Percentiles rank a stretch among this genome's conserved stretches.
These are phyloP conservation scores for Nemania serpens DNA, from an alignment of 2,329 filamentous ascomycete species.

Conservation along the genomic window DNA sequence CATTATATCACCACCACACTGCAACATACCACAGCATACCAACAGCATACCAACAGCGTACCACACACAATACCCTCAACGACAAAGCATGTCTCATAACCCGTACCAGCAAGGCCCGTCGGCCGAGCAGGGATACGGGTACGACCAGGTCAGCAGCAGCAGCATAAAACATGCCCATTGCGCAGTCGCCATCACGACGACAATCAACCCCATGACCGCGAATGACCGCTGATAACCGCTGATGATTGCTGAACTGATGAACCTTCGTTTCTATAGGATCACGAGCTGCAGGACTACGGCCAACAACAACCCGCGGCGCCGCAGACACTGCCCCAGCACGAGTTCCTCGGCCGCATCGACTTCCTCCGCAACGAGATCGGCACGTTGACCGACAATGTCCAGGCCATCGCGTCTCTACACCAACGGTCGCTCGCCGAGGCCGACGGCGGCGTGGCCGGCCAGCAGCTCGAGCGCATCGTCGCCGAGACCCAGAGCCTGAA, in stretches of 20 bases:
- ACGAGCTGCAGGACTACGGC: constrained; percentile 60
- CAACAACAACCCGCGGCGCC: constrained; percentile 31
- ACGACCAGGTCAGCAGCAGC: constrained; percentile 48
- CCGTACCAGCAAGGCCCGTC: constrained; percentile 63
- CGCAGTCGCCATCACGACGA: too few relatives aligned
- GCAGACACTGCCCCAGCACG: constrained; percentile 61
- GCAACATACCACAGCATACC: background rate
- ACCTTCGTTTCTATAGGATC: constrained; percentile 37
- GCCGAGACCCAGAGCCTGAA: constrained; percentile 73
- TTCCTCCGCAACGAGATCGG: constrained; percentile 70
- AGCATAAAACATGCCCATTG: too few relatives aligned
- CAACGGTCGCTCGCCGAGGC: constrained; percentile 72
- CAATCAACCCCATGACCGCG: background rate
- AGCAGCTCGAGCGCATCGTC: constrained; percentile 69
- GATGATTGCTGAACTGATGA: too few relatives aligned
- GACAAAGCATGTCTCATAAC: constrained; percentile 63
- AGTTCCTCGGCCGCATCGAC: constrained; percentile 71
- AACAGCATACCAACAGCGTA: background rate
- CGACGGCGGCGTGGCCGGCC: constrained; percentile 56
- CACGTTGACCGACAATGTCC: constrained; percentile 67
- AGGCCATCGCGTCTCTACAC: constrained; percentile 70
- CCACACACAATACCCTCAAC: too few relatives aligned
- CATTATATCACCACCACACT: too few relatives aligned
- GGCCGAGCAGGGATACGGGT: constrained; percentile 53
- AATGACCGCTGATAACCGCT: too few relatives aligned